Percentiles rank a stretch among this genome's conserved stretches.
These are phyloP conservation scores for Fraxinus latifolia DNA, from an alignment of 305 asterid genomes.

Conservation along the genomic window DNA sequence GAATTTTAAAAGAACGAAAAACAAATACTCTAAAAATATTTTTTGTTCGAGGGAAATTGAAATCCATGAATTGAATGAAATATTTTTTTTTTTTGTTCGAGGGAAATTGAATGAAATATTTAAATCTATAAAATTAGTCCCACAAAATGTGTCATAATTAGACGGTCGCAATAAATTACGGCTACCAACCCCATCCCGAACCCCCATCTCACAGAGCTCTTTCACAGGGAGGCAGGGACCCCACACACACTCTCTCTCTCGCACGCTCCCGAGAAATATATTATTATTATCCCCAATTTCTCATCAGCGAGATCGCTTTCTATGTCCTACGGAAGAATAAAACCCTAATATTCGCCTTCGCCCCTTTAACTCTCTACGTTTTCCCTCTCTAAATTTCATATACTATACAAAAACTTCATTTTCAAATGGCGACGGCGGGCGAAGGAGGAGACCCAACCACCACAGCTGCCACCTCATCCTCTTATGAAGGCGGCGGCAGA, in stretches of 20 bases:
- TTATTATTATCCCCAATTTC: background rate
- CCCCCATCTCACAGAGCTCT: background rate
- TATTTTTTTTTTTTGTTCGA: too few species aligned
- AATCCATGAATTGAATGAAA: background rate
- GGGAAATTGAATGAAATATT: background rate
- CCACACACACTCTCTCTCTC: background rate
- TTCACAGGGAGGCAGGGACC: background rate
- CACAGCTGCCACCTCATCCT: constrained; percentile 25
- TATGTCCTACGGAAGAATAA: constrained; percentile 29
- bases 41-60: too few species aligned
- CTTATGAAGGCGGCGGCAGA: constrained; percentile 34
- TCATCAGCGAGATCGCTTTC: constrained; percentile 26
- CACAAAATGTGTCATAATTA: background rate
- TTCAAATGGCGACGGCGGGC: constrained; percentile 57
- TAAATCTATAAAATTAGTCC: background rate
- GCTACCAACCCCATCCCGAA: background rate
- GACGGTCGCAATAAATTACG: background rate
- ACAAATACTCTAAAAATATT: too few species aligned
- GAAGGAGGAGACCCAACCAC: constrained; percentile 50
- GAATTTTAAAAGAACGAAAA: too few species aligned
- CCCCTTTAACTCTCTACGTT: constrained; percentile 1
- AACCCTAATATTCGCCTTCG: constrained; percentile 39
- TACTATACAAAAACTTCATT: constrained; percentile 21
- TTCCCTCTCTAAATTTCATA: constrained; percentile 21
- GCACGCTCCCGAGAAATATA: background rate